Base-by-base conservation (phyloP, 169 alveolate species). In the Blepharisma undulans region DNA sequence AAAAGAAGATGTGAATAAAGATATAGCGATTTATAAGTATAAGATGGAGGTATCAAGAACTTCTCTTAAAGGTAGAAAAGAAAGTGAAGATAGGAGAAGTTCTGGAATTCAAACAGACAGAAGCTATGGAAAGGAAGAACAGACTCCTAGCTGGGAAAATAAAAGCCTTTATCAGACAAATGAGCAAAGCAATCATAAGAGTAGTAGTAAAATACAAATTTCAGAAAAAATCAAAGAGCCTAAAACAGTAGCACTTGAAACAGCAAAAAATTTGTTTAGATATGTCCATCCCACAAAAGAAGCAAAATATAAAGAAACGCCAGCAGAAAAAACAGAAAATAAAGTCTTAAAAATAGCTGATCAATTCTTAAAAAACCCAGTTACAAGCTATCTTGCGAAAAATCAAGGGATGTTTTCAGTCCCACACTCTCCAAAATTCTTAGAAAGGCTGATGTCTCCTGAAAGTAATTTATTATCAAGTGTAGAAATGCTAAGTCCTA, bases 401-500 rank as follows among this genome's bases (percentile, higher is more conserved):
- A 74, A 74, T 6, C 81, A 74, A 74, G 81, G 81, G 33, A 74
- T 74, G 81, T 74, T 74, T 74, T 74, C 81, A 74, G 81, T 74
- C 33, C 33, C 30, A 10, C 30, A 74, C 33, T 74, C 81, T 18
- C 81, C 81, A 14, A 74, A 29, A 22, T 25, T 74, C 7, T 27
- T 74, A 27, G 81, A 74, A 29, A 74, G 81, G 30, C 33, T 74
- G 30, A 74, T 74, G 81, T 74, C 81, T 25, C 81, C 81, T 6
- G 33, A 74, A 74, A 74, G 81, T 29, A 74, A 74, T 6, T 29
- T 74, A 74, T 29, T 74, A 25, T 27, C 30, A 25, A 74, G 81
- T 18, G 33, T 74, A 74, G 81, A 74, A 74, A 74, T 48, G 66
- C 66, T 48, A 18, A 48, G 66, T 48, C 66, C 66, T 48, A 48